A percentile compares a stretch with the other conserved stretches of the same genome.
Evolutionary conservation across 139 green algal genomes (phyloP).

Genomic region (Gonium pectorale): DNA sequence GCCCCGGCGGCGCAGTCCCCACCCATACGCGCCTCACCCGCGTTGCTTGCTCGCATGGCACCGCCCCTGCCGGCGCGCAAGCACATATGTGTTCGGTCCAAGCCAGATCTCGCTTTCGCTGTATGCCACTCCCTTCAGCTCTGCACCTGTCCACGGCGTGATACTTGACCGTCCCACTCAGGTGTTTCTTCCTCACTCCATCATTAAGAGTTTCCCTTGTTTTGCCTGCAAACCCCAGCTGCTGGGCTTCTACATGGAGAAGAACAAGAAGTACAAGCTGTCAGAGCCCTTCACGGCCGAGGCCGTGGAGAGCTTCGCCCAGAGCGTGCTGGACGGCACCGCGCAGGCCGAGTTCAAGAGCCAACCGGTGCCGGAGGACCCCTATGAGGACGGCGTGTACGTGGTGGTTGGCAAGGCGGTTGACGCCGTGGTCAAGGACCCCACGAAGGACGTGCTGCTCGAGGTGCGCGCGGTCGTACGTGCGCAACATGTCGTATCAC

Average conservation of each 20-base stretch:
- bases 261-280: conserved; percentile 79
- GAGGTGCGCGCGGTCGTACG: conserved; percentile 68
- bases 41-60: no score
- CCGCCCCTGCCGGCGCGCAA: no score
- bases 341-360: conserved; percentile 71
- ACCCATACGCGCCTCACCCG: no score
- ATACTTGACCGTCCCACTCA: neutral
- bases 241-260: conserved; percentile 79
- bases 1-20: no score
- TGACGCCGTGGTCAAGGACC: conserved; percentile 73
- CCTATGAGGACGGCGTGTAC: conserved; percentile 59
- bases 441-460: conserved; percentile 79
- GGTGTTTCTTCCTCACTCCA: no score
- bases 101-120: no score
- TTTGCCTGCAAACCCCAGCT: no score
- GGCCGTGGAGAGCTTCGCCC: conserved; percentile 65
- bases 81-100: no score
- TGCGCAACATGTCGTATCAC: no score
- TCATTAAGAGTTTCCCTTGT: no score
- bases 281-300: conserved; percentile 61
- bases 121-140: no score
- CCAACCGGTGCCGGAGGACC: conserved; percentile 66
- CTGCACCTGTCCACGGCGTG: no score
- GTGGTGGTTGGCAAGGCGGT: conserved; percentile 84
- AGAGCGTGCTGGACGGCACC: conserved; percentile 67